A percentile compares a stretch with the other conserved stretches of the same genome.
These are phyloP conservation scores for Neopestalotiopsis sp. DNA, from an alignment of 2,329 filamentous ascomycete genomes.

Conservation along the genomic window DNA sequence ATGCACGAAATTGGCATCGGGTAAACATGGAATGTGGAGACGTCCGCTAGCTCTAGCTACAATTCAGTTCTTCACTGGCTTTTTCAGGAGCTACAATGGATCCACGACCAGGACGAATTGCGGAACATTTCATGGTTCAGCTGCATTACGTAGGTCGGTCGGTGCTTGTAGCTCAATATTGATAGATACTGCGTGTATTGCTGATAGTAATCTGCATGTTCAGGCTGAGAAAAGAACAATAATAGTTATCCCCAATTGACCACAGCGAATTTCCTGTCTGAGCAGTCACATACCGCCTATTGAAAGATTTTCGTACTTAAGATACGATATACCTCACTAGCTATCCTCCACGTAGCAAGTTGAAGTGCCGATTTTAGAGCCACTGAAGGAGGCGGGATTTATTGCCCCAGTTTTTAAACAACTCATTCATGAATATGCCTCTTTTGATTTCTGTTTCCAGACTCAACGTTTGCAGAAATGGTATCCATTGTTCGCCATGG, in stretches of 20 bases:
- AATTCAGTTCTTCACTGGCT: constrained; percentile 3
- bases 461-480: not conserved
- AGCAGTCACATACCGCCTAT: too few relatives aligned
- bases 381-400: not conserved
- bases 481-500: not conserved
- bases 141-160: not conserved
- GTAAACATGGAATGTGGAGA: constrained; percentile 16
- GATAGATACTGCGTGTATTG: too few relatives aligned
- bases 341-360: too few relatives aligned
- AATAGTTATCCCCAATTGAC: too few relatives aligned
- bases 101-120: not conserved
- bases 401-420: not conserved
- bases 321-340: too few relatives aligned
- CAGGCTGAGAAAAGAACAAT: too few relatives aligned
- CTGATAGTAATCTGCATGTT: too few relatives aligned
- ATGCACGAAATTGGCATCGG: constrained; percentile 15
- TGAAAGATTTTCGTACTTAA: too few relatives aligned
- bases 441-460: not conserved
- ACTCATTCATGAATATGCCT: constrained; percentile 1
- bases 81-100: not conserved
- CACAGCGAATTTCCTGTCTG: too few relatives aligned
- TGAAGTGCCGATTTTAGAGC: not conserved
- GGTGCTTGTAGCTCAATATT: not conserved
- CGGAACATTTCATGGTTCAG: not conserved
- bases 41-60: not conserved